Conservation (phyloP, 2,329 filamentous ascomycete species). For the Ophiostoma sp. region DNA sequence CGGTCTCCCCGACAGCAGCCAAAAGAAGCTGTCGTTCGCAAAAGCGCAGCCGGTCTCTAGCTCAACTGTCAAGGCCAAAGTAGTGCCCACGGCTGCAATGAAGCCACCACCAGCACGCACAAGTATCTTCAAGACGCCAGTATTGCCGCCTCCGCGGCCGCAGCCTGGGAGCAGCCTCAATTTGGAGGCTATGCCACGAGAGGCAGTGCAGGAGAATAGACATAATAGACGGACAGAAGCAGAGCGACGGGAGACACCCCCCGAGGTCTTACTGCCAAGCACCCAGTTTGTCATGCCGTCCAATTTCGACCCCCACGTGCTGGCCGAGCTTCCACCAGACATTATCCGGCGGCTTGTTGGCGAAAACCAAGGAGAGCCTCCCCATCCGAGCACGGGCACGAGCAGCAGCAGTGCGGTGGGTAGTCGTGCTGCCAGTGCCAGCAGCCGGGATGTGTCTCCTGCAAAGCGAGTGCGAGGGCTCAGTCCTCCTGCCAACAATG, state of each 20-base stretch:
- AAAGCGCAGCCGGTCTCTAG: background rate
- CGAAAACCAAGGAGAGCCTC: slow-evolving; percentile 37
- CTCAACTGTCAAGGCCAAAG: background rate
- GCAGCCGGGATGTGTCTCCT: slow-evolving; percentile 29
- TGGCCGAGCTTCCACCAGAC: slow-evolving; percentile 77
- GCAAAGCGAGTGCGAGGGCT: slow-evolving; percentile 34
- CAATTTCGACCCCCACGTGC: slow-evolving; percentile 73
- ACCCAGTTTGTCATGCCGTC: slow-evolving; percentile 89
- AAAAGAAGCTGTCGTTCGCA: slow-evolving; percentile 71
- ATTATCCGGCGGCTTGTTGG: slow-evolving; percentile 71
- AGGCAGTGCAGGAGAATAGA: background rate
- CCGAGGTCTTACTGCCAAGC: slow-evolving; percentile 43
- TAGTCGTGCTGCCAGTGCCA: background rate
- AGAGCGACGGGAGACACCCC: background rate
- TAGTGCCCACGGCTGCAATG: background rate
- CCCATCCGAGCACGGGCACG: slow-evolving; percentile 29
- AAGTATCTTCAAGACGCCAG: slow-evolving; percentile 17
- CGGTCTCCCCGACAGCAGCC: slow-evolving; percentile 64
- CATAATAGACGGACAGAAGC: background rate
- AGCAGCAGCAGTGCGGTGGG: background rate
- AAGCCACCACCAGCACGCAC: slow-evolving; percentile 6
- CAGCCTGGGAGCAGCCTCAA: background rate
- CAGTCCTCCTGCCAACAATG: slow-evolving; percentile 25
- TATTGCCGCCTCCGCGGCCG: background rate
- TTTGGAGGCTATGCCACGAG: background rate